Conservation (phyloP, 2,329 filamentous ascomycete species). For the Chrysoporthe puriensis region DNA sequence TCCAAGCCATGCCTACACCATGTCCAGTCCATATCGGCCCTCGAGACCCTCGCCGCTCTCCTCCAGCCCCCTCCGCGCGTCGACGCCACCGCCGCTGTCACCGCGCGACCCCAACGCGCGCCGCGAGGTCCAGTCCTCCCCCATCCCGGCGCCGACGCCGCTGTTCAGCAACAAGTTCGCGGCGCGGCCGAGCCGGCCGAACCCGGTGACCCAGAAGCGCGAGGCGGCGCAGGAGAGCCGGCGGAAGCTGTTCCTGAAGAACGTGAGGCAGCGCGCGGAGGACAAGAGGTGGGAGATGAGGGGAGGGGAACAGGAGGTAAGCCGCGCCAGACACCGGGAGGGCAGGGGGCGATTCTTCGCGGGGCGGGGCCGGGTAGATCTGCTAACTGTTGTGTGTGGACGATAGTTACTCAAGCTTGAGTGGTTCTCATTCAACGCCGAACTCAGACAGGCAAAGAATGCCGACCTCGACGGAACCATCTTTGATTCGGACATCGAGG, state of each 20-base stretch:
- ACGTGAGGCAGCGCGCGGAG: constrained; percentile 62
- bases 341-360: no score
- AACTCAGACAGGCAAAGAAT: constrained; percentile 44
- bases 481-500: constrained; percentile 56
- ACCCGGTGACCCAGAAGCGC: constrained; percentile 60
- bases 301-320: constrained; percentile 65
- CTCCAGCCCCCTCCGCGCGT: constrained; percentile 57
- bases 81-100: constrained; percentile 49
- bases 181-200: constrained; percentile 60
- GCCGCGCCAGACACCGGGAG: constrained; percentile 14
- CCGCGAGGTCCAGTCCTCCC: constrained; percentile 50
- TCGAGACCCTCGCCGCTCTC: constrained; percentile 59
- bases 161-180: constrained; percentile 50
- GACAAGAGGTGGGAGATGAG: constrained; percentile 63
- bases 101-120: constrained; percentile 48
- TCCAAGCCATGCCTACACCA: constrained; percentile 37
- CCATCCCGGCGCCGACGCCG: constrained; percentile 39
- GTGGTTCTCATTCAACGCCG: constrained; percentile 45
- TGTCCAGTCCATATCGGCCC: constrained; percentile 45
- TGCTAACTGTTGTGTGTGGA: neutral
- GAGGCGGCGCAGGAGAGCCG: constrained; percentile 67
- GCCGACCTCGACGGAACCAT: constrained; percentile 45
- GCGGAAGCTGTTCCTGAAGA: constrained; percentile 70
- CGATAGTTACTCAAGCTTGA: constrained; percentile 46
- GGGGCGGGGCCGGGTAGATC: no score